Conservation (phyloP, 1,139 yeast species). For the Taphrina betulina region DNA sequence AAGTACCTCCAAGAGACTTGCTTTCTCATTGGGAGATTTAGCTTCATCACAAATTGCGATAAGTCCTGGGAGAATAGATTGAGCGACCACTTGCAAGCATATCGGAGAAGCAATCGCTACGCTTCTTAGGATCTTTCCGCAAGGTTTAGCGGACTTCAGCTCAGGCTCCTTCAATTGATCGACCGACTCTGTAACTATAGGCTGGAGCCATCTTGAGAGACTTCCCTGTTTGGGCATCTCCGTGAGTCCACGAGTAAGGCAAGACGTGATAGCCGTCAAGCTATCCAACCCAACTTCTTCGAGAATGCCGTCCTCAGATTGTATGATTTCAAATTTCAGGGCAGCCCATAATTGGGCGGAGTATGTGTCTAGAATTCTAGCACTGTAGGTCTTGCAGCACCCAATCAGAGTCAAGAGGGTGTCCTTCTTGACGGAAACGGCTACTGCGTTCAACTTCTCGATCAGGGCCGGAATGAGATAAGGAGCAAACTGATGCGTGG, state of each 20-base stretch:
- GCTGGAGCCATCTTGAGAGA: conserved; percentile 40
- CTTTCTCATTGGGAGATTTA: conserved; percentile 56
- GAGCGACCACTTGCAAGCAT: conserved; percentile 53
- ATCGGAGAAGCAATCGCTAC: conserved; percentile 51
- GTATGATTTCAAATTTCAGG: conserved; percentile 79
- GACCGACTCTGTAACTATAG: conserved; percentile 56
- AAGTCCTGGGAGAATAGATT: conserved; percentile 46
- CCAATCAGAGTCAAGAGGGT: conserved; percentile 60
- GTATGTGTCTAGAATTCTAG: conserved; percentile 50
- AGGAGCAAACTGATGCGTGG: conserved; percentile 64
- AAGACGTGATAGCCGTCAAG: conserved; percentile 48
- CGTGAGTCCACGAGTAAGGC: conserved; percentile 46
- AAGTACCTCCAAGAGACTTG: conserved; percentile 57
- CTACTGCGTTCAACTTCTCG: conserved; percentile 82
- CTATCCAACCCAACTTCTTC: conserved; percentile 52
- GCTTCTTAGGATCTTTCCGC: conserved; percentile 59
- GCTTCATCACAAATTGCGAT: conserved; percentile 42
- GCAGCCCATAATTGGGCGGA: conserved; percentile 87
- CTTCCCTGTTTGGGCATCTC: conserved; percentile 40
- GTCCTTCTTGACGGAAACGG: conserved; percentile 73
- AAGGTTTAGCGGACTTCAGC: conserved; percentile 59
- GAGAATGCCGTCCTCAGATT: conserved; percentile 53
- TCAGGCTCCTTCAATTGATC: conserved; percentile 54
- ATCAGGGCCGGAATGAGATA: conserved; percentile 75
- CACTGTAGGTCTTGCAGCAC: conserved; percentile 57